Base-by-base conservation (phyloP, 1,139 yeast genomes). In the Pichia inconspicua region DNA sequence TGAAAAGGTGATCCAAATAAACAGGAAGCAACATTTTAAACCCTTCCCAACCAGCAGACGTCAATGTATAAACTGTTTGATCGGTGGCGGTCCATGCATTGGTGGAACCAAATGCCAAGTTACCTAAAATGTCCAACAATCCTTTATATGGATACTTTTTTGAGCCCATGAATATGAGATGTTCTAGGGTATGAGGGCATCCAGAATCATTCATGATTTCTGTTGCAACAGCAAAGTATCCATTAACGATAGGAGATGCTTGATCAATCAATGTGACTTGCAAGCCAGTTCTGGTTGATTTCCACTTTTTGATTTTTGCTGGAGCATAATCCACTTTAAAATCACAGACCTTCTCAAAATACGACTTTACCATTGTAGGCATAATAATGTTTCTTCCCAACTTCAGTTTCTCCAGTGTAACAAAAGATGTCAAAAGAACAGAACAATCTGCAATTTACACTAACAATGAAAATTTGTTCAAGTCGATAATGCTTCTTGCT, bases 21-120 rank as follows among this genome's bases (percentile, higher is more conserved):
- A 89, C 82, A 0, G 98, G 98, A 41, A 94, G 73, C 40, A 94
- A 68, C 48, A 82, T 74, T 49, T 77, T 78, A 66, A 94, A 94
- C 0, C 97, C 98, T 49, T 86, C 89, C 96, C 97, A 90, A 7
- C 98, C 98, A 0, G 97, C 97, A 40, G 95, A 82, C 10, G 84
- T 78, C 49, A 94, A 71, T 1, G 96, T 88, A 61, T 92, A 94
- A 2, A 89, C 97, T 0, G 99, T 94, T 62, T 88, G 96, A 66
- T 94, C 98, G 3, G 92, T 86, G 1, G 84, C 89, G 0, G 99
- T 92, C 97, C 97, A 90, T 0, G 99, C 99, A 62, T 94, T 94
- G 1, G 98, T 94, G 9, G 81, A 74, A 1, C 96, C 85, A 65
- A 84, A 84, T 56, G 89, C 82, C 50, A 88, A 69, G 62, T 89